phyloP scores from a whole-genome alignment of 2,329 filamentous ascomycete genomes.

The Corinectria fuckeliana region DNA sequence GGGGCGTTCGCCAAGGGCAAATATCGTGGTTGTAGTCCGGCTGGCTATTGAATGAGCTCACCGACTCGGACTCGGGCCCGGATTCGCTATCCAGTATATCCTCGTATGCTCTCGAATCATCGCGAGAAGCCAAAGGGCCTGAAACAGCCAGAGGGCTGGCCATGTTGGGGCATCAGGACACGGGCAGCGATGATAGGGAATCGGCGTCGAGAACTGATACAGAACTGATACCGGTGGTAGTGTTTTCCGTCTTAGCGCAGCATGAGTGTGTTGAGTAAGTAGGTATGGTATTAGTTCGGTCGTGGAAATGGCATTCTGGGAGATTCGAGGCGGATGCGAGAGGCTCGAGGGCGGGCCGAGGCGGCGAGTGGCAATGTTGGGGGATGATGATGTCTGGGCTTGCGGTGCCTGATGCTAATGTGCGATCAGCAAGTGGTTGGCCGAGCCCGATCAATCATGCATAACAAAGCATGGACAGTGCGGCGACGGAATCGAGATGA shows the following conservation, averaged over 20 bases:
- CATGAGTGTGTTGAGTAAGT: slow-evolving; percentile 12
- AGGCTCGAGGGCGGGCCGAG: background rate
- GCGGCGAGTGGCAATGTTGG: slow-evolving; percentile 14
- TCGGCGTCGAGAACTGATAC: slow-evolving; percentile 16
- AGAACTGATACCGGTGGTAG: too few relatives aligned
- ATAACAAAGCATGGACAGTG: slow-evolving; percentile 25
- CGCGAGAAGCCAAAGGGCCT: slow-evolving; percentile 28
- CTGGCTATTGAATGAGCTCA: slow-evolving; percentile 50
- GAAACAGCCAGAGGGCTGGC: slow-evolving; percentile 33
- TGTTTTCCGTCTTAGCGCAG: slow-evolving; percentile 16
- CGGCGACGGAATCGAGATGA: slow-evolving; percentile 13
- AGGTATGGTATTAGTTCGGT: background rate
- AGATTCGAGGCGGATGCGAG: background rate
- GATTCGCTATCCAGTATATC: slow-evolving; percentile 22
- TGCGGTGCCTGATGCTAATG: slow-evolving; percentile 26
- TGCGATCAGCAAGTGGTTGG: slow-evolving; percentile 38
- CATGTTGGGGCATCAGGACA: slow-evolving; percentile 36
- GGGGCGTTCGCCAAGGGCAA: slow-evolving; percentile 49
- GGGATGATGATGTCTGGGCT: slow-evolving; percentile 24
- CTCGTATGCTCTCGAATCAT: slow-evolving; percentile 21
- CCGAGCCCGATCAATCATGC: slow-evolving; percentile 31
- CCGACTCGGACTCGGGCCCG: slow-evolving; percentile 39
- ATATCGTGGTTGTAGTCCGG: slow-evolving; percentile 13
- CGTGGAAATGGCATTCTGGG: slow-evolving; percentile 1
- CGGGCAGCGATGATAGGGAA: slow-evolving; percentile 3